These are phyloP conservation scores for Aplosporella prunicola DNA, from an alignment of 2,329 filamentous ascomycete genomes.

Conservation along the genomic window DNA sequence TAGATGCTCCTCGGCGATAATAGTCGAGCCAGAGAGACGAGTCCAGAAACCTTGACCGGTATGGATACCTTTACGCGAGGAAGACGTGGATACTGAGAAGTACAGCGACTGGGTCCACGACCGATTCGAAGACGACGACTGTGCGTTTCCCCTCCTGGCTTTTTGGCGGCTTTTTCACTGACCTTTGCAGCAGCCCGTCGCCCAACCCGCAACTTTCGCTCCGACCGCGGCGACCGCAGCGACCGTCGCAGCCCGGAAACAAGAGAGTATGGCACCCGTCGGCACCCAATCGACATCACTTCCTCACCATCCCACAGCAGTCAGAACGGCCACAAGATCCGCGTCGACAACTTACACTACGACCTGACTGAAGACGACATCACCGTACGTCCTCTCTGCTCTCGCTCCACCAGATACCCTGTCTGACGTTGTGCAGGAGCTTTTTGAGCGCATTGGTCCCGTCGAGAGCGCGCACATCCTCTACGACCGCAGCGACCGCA, in stretches of 20 bases:
- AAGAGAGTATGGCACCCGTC: conserved; percentile 1
- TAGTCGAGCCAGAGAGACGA: conserved; percentile 38
- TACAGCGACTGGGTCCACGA: conserved; percentile 84
- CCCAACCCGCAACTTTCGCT: conserved; percentile 13
- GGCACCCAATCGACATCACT: background rate
- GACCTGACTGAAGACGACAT: conserved; percentile 80
- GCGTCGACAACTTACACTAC: conserved; percentile 86
- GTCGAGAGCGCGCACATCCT: conserved; percentile 59
- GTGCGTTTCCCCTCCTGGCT: conserved; percentile 9
- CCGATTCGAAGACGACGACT: conserved; percentile 63
- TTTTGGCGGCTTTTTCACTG: conserved; percentile 16
- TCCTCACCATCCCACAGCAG: conserved; percentile 32
- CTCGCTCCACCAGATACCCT: background rate
- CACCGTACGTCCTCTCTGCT: conserved; percentile 44
- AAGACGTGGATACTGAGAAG: conserved; percentile 26
- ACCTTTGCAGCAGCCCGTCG: conserved; percentile 13
- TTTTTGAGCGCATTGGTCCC: conserved; percentile 70
- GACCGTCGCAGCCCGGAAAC: conserved; percentile 9
- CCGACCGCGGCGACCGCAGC: conserved; percentile 15
- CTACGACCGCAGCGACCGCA: conserved; percentile 84
- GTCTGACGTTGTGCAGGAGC: conserved; percentile 46
- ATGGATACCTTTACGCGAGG: conserved; percentile 21
- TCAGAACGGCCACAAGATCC: conserved; percentile 57
- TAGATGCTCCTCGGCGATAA: conserved; percentile 22
- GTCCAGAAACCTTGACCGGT: conserved; percentile 62